These are phyloP conservation scores for Cairneyella variabilis DNA, from an alignment of 495 filamentous ascomycete genomes.

Conservation along the genomic window DNA sequence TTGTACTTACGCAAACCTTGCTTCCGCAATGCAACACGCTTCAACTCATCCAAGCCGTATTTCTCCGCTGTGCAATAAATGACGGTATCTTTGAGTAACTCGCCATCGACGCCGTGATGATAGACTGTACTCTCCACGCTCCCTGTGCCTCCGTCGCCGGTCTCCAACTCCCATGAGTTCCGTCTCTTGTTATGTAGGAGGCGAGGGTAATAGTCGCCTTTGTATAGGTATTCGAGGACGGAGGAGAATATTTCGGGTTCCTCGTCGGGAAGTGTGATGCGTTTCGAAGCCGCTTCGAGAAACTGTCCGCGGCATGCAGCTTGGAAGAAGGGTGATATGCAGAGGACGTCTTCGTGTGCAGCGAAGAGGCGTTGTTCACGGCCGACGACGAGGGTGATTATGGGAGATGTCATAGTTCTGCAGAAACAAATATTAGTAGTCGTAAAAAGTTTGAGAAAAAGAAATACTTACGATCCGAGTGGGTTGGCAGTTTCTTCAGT, in stretches of 20 bases:
- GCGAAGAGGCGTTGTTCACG: slow-evolving; percentile 82
- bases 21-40: slow-evolving; percentile 84
- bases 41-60: slow-evolving; percentile 82
- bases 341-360: slow-evolving; percentile 83
- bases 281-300: slow-evolving; percentile 57
- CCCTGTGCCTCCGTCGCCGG: slow-evolving; percentile 51
- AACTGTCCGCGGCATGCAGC: slow-evolving; percentile 56
- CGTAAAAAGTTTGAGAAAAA: not conserved
- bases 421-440: slow-evolving; percentile 12
- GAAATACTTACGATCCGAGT: slow-evolving; percentile 13
- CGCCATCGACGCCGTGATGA: slow-evolving; percentile 57
- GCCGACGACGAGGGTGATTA: slow-evolving; percentile 80
- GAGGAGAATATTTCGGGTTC: slow-evolving; percentile 86
- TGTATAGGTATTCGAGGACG: slow-evolving; percentile 90
- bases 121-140: slow-evolving; percentile 74
- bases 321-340: slow-evolving; percentile 76
- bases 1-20: slow-evolving; percentile 69
- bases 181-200: slow-evolving; percentile 64
- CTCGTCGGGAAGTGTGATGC: slow-evolving; percentile 77
- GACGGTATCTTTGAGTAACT: slow-evolving; percentile 82
- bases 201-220: slow-evolving; percentile 86
- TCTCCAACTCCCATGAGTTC: slow-evolving; percentile 72
- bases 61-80: slow-evolving; percentile 88
- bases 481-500: slow-evolving; percentile 17
- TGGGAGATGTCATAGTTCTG: slow-evolving; percentile 54